phyloP scores from a whole-genome alignment of 73 alveolate species.

The Paraurostyla sp. region DNA sequence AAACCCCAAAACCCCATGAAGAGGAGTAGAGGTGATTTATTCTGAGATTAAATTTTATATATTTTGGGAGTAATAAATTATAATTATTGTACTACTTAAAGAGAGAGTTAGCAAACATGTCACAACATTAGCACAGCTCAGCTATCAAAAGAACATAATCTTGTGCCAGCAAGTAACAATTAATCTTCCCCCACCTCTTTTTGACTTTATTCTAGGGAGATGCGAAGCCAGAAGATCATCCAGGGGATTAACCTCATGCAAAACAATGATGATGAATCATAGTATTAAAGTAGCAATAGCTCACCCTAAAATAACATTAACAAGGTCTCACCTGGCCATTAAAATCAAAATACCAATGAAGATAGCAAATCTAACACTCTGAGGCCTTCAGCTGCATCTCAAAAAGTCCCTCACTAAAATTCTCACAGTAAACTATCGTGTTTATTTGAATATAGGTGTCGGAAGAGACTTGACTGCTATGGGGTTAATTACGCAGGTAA shows the following conservation, averaged over 20 bases:
- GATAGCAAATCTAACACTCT: too few species aligned
- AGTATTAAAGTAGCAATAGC: too few species aligned
- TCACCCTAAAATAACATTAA: not conserved
- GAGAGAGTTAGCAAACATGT: not conserved
- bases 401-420: not conserved
- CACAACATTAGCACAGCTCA: not conserved
- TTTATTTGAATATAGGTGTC: slow-evolving; percentile 17
- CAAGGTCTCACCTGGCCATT: not conserved
- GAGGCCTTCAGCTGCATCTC: too few species aligned
- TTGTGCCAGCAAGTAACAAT: slow-evolving; percentile 19
- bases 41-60: slow-evolving; percentile 9
- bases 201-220: not conserved
- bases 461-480: slow-evolving; percentile 53
- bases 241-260: slow-evolving; percentile 2
- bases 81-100: slow-evolving; percentile 3
- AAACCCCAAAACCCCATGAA: slow-evolving; percentile 22
- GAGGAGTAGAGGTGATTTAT: not conserved
- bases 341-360: not conserved
- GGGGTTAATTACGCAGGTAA: slow-evolving; percentile 48
- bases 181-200: not conserved
- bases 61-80: not conserved
- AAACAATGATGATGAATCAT: not conserved
- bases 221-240: not conserved
- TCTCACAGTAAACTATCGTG: slow-evolving; percentile 12
- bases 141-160: slow-evolving; percentile 21